Evolutionary conservation across 495 filamentous ascomycete genomes (phyloP).

Genomic region (Ascobolus immersus): DNA sequence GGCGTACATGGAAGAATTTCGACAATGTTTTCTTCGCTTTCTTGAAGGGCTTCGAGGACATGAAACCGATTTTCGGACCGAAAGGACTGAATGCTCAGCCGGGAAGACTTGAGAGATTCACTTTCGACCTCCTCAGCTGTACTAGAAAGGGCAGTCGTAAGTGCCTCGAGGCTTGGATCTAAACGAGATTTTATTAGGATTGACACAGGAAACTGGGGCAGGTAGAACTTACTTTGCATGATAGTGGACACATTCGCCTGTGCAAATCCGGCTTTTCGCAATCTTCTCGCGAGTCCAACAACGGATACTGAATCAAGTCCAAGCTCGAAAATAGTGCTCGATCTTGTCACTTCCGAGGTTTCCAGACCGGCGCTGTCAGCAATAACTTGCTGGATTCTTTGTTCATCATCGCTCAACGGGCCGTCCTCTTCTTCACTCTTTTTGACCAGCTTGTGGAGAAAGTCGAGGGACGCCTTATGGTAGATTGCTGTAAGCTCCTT

Average conservation of each 20-base stretch:
- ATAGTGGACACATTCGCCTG: slow-evolving; percentile 35
- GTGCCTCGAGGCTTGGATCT: slow-evolving; percentile 27
- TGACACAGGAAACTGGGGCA: slow-evolving; percentile 2
- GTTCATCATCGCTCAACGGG: slow-evolving; percentile 19
- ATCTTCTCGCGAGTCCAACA: slow-evolving; percentile 28
- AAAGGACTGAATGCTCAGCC: slow-evolving; percentile 32
- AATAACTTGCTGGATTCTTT: slow-evolving; percentile 27
- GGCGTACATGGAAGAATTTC: slow-evolving; percentile 51
- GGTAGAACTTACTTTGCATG: slow-evolving; percentile 27
- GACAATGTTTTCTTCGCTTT: slow-evolving; percentile 29
- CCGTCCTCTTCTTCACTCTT: slow-evolving; percentile 12
- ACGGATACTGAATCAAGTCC: slow-evolving; percentile 65
- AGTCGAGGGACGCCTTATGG: slow-evolving; percentile 23
- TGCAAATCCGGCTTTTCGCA: slow-evolving; percentile 22
- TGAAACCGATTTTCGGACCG: slow-evolving; percentile 26
- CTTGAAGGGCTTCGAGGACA: slow-evolving; percentile 23
- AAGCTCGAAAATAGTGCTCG: slow-evolving; percentile 50
- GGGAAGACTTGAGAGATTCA: slow-evolving; percentile 15
- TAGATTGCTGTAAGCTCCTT: slow-evolving; percentile 36
- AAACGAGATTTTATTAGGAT: slow-evolving; percentile 1
- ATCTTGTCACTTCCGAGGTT: slow-evolving; percentile 21
- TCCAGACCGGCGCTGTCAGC: slow-evolving; percentile 22
- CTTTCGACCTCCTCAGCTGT: slow-evolving; percentile 16
- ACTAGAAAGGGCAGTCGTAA: slow-evolving; percentile 18
- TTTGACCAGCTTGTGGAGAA: slow-evolving; percentile 30